Conservation (phyloP, 495 filamentous ascomycete species). For the Talaromyces adpressus region DNA sequence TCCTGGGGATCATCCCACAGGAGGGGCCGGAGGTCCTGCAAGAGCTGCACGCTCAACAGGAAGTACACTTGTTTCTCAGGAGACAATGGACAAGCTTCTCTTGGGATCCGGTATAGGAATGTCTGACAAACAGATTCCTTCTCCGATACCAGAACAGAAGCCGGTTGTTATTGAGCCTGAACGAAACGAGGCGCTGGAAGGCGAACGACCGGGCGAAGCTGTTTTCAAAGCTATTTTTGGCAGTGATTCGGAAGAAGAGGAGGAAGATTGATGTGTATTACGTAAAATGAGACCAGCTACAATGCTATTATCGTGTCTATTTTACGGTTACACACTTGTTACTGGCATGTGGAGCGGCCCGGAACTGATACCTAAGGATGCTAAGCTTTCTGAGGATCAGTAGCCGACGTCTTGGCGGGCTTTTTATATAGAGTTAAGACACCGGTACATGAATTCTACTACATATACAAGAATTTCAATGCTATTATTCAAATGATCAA, state of each 20-base stretch:
- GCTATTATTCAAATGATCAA: not conserved
- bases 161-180: constrained; percentile 59
- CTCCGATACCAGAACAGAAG: constrained; percentile 9
- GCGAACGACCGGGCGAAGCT: constrained; percentile 73
- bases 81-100: constrained; percentile 33
- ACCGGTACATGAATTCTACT: not conserved
- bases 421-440: not conserved
- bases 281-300: not conserved
- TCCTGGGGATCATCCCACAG: constrained; percentile 28
- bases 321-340: not conserved
- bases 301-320: not conserved
- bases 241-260: constrained; percentile 66
- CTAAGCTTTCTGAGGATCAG: not conserved
- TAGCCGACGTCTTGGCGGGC: not conserved
- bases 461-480: not conserved
- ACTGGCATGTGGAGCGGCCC: not conserved
- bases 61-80: constrained; percentile 33
- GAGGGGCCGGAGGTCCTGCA: constrained; percentile 11
- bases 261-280: constrained; percentile 29
- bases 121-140: not conserved
- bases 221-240: constrained; percentile 94
- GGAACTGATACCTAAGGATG: not conserved
- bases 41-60: constrained; percentile 8
- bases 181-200: constrained; percentile 81
- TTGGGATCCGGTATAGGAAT: constrained; percentile 14